Conservation (phyloP, 345 rosid species). For the Atalantia buxifolia region DNA sequence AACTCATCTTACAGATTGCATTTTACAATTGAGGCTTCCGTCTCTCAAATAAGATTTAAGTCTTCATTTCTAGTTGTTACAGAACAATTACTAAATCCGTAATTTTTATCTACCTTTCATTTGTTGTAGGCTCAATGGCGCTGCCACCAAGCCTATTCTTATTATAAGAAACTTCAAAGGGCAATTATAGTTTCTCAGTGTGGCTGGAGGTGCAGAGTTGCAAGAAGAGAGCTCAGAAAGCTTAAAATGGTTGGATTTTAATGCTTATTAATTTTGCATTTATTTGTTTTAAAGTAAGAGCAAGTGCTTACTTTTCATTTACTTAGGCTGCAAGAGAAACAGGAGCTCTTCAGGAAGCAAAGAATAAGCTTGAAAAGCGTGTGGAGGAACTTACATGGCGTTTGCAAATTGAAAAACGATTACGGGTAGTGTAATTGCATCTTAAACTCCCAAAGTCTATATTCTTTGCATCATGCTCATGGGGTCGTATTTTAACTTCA, state of each 20-base stretch:
- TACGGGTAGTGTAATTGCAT: conserved; percentile 58
- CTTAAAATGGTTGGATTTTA: conserved; percentile 77
- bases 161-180: conserved; percentile 81
- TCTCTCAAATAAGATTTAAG: neutral
- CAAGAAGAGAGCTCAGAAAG: conserved; percentile 80
- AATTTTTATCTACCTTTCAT: conserved; percentile 19
- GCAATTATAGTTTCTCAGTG: conserved; percentile 83
- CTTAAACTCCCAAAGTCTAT: conserved; percentile 4
- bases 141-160: conserved; percentile 50
- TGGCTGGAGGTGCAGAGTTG: conserved; percentile 97
- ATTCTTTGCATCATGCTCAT: conserved; percentile 12
- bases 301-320: conserved; percentile 10
- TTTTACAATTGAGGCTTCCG: neutral
- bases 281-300: conserved; percentile 13
- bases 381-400: conserved; percentile 99
- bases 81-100: neutral
- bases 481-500: conserved; percentile 3
- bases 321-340: conserved; percentile 90
- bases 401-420: conserved; percentile 83
- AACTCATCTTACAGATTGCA: conserved; percentile 4
- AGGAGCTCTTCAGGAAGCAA: conserved; percentile 93
- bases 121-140: conserved; percentile 69
- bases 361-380: conserved; percentile 93
- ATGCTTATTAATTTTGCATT: conserved; percentile 4
- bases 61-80: neutral